A percentile compares a stretch with the other conserved stretches of the same genome.
These are phyloP conservation scores for Decorospora gaudefroyi DNA, from an alignment of 2,329 filamentous ascomycete genomes.

Conservation along the genomic window DNA sequence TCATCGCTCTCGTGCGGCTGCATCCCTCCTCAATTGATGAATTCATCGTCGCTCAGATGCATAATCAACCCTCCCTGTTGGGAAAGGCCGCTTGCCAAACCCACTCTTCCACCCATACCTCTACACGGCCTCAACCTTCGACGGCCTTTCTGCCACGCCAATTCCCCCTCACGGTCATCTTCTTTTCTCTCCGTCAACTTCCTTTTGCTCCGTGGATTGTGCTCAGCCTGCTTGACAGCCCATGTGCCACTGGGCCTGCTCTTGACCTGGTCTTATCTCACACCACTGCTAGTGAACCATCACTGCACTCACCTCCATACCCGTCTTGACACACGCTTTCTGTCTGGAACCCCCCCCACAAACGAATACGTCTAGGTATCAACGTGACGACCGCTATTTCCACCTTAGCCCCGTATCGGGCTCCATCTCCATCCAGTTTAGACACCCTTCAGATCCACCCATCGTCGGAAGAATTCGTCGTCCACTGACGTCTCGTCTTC, in stretches of 20 bases:
- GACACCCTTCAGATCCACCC: constrained; percentile 13
- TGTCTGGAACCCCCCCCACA: constrained; percentile 32
- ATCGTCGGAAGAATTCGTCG: constrained; percentile 20
- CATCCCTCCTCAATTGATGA: constrained; percentile 40
- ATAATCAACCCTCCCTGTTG: constrained; percentile 40
- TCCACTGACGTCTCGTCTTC: constrained; percentile 16
- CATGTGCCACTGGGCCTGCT: constrained; percentile 21
- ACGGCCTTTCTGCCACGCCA: constrained; percentile 18
- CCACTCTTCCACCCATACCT: constrained; percentile 28
- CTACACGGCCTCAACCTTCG: constrained; percentile 26
- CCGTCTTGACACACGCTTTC: constrained; percentile 28
- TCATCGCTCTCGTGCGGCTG: constrained; percentile 38
- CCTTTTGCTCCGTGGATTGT: constrained; percentile 12
- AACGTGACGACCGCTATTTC: constrained; percentile 30
- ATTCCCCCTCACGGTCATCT: constrained; percentile 10
- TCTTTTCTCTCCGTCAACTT: constrained; percentile 17
- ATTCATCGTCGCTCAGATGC: constrained; percentile 44
- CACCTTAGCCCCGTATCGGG: constrained; percentile 25
- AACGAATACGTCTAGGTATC: constrained; percentile 24
- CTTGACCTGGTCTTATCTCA: constrained; percentile 18
- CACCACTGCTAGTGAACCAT: constrained; percentile 24
- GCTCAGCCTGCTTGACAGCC: constrained; percentile 17
- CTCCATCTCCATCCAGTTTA: constrained; percentile 25
- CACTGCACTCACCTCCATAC: constrained; percentile 36
- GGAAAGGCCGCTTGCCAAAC: constrained; percentile 31